These are phyloP conservation scores for Lactarius hatsudake DNA, from an alignment of 768 basidiomycete genomes.

Conservation along the genomic window DNA sequence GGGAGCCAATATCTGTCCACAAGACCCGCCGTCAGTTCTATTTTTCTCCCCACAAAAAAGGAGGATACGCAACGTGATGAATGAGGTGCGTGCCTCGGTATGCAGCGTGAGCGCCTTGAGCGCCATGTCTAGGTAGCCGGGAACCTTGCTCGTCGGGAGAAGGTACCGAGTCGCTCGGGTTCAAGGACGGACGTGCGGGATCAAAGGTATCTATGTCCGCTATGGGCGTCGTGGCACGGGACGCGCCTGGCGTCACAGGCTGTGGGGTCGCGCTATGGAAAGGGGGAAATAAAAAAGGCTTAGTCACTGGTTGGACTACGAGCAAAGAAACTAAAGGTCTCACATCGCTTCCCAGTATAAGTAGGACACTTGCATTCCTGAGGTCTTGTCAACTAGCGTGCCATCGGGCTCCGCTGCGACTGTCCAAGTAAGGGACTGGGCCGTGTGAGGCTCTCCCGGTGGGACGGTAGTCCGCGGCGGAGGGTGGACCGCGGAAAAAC, in stretches of 20 bases:
- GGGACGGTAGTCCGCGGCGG: not conserved
- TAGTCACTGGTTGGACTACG: not conserved
- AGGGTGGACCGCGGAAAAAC: slow-evolving; percentile 18
- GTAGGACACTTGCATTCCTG: slow-evolving; percentile 15
- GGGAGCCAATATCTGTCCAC: slow-evolving; percentile 43
- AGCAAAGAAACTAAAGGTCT: not conserved
- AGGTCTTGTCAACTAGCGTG: slow-evolving; percentile 12
- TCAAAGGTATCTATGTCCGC: slow-evolving; percentile 11
- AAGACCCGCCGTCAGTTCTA: not conserved
- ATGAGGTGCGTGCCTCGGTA: slow-evolving; percentile 44
- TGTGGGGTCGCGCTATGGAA: slow-evolving; percentile 7
- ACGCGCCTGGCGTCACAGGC: not conserved
- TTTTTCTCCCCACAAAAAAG: not conserved
- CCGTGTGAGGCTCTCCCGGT: not conserved
- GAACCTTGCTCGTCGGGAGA: slow-evolving; percentile 33
- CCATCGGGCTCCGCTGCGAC: slow-evolving; percentile 15
- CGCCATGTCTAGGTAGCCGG: slow-evolving; percentile 40
- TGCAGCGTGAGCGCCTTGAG: slow-evolving; percentile 38
- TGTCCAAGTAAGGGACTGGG: slow-evolving; percentile 11
- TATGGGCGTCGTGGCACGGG: slow-evolving; percentile 6
- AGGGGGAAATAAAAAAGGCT: not conserved
- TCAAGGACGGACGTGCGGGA: slow-evolving; percentile 15
- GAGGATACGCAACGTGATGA: slow-evolving; percentile 40
- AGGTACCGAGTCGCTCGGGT: slow-evolving; percentile 25
- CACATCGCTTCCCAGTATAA: slow-evolving; percentile 22